These are phyloP conservation scores for Artemisia tridentata DNA, from an alignment of 129 eudicot genomes.

Conservation along the genomic window DNA sequence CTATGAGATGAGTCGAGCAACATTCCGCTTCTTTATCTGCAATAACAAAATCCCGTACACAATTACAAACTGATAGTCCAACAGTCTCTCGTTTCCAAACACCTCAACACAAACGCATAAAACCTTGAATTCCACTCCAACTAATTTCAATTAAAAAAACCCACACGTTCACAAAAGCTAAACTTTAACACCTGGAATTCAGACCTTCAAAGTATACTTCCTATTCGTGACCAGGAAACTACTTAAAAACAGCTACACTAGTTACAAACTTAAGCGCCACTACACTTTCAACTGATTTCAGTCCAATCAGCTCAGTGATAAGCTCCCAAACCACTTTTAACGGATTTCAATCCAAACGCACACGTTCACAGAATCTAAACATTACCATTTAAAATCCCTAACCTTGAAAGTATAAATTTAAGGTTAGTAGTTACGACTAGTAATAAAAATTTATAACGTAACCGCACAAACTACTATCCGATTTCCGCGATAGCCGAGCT, in stretches of 20 bases:
- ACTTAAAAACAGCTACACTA: no score
- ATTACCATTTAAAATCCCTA: not conserved
- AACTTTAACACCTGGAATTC: no score
- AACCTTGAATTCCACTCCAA: not conserved
- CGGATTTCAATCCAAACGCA: not conserved
- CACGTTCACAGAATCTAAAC: not conserved
- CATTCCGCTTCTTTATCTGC: slow-evolving; percentile 50
- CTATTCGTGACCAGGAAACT: no score
- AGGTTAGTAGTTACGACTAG: no score
- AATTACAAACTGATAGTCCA: slow-evolving; percentile 9
- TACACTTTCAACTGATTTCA: no score
- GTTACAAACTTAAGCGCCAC: no score
- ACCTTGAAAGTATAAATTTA: no score
- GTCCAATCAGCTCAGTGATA: no score
- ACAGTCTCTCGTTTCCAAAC: not conserved
- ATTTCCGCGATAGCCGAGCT: no score
- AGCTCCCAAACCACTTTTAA: no score
- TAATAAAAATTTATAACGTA: not conserved
- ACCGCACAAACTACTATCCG: not conserved
- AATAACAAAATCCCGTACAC: slow-evolving; percentile 16
- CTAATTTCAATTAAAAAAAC: not conserved
- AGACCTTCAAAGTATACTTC: no score
- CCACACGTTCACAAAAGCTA: no score
- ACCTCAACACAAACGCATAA: not conserved
- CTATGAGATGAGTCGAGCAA: slow-evolving; percentile 95